These are phyloP conservation scores for Coemansia guatemalensis DNA, from an alignment of 192 early-diverging fungal species.

Conservation along the genomic window DNA sequence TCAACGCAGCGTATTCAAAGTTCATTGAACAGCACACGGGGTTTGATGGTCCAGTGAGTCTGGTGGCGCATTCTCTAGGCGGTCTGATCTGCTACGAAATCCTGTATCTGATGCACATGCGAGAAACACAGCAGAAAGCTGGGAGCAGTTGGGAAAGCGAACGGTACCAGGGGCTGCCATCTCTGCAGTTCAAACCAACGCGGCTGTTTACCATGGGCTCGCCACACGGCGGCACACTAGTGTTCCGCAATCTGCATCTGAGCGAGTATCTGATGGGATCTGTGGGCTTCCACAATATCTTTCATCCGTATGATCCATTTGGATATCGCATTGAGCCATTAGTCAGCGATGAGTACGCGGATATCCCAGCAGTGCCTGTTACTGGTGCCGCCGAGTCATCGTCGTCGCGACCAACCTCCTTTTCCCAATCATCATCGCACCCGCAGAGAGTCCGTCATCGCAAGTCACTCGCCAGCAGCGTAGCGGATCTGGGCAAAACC, in stretches of 20 bases:
- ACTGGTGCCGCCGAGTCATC: background rate
- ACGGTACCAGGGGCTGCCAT: conserved; percentile 22
- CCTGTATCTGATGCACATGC: conserved; percentile 37
- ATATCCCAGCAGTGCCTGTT: conserved; percentile 53
- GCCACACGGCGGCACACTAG: conserved; percentile 59
- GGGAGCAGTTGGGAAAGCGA: conserved; percentile 18
- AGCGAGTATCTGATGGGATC: conserved; percentile 54
- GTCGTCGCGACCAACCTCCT: background rate
- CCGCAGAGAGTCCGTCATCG: background rate
- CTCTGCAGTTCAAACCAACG: conserved; percentile 26
- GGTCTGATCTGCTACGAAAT: conserved; percentile 72
- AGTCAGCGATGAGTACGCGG: conserved; percentile 53
- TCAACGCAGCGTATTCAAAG: conserved; percentile 57
- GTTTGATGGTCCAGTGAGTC: conserved; percentile 61
- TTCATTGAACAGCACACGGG: conserved; percentile 59
- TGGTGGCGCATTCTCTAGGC: conserved; percentile 69
- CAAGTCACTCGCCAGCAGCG: conserved; percentile 18
- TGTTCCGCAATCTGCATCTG: conserved; percentile 62
- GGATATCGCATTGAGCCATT: conserved; percentile 73
- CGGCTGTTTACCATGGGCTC: conserved; percentile 38
- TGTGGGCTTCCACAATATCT: conserved; percentile 68
- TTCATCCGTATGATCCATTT: conserved; percentile 74
- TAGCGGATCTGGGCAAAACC: conserved; percentile 32
- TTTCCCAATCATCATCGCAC: background rate
- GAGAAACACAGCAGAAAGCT: background rate